Conservation (phyloP, 805 yeast genomes). For the Saccharomycopsis synnaedendra region DNA sequence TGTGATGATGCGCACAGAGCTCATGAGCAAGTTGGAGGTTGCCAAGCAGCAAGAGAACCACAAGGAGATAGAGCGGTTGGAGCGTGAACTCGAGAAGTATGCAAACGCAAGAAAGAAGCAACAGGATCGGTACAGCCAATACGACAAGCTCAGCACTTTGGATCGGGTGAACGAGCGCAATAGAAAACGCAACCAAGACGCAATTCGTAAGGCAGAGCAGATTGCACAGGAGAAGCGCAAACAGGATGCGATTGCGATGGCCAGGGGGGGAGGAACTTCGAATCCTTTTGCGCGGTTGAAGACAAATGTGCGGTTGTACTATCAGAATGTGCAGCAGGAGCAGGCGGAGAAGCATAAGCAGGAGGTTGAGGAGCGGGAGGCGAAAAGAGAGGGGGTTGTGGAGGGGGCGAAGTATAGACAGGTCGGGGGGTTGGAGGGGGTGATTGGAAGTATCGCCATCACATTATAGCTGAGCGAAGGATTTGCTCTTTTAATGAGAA, state of each 20-base stretch:
- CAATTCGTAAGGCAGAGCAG: slow-evolving; percentile 70
- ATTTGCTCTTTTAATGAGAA: background rate
- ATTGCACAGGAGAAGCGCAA: slow-evolving; percentile 46
- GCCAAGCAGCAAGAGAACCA: slow-evolving; percentile 51
- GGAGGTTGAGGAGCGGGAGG: slow-evolving; percentile 32
- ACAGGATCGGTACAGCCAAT: slow-evolving; percentile 24
- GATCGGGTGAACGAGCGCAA: slow-evolving; percentile 76
- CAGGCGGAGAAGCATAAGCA: slow-evolving; percentile 50
- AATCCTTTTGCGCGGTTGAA: slow-evolving; percentile 87
- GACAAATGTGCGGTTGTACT: slow-evolving; percentile 78
- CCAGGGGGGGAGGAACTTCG: slow-evolving; percentile 27
- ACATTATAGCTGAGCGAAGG: background rate
- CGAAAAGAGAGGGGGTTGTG: slow-evolving; percentile 27
- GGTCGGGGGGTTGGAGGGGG: slow-evolving; percentile 45
- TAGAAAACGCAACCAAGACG: slow-evolving; percentile 66
- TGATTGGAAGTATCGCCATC: slow-evolving; percentile 22
- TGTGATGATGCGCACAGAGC: slow-evolving; percentile 59
- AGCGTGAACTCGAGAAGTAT: slow-evolving; percentile 33
- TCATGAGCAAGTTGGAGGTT: slow-evolving; percentile 63
- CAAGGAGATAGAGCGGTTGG: slow-evolving; percentile 33
- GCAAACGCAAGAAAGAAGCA: slow-evolving; percentile 26
- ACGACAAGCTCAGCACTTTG: slow-evolving; percentile 31
- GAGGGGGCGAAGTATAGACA: slow-evolving; percentile 44
- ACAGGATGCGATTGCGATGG: slow-evolving; percentile 21
- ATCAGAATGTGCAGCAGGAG: slow-evolving; percentile 40